phyloP scores from a whole-genome alignment of 345 rosid species.

The Capsella bursapastoris region DNA sequence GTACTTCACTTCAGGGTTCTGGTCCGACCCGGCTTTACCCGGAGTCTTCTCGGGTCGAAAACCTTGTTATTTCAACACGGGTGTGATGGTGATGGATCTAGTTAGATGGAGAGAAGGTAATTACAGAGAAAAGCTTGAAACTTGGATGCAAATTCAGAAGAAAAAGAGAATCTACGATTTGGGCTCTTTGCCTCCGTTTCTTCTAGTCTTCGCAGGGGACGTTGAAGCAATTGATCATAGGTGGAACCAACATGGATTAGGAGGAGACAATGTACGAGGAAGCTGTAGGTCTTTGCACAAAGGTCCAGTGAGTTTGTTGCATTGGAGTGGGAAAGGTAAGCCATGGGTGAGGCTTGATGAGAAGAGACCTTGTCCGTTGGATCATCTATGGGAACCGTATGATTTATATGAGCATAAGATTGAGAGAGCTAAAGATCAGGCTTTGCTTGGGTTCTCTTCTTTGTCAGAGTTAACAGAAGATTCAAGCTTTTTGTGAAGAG shows the following conservation, averaged over 20 bases:
- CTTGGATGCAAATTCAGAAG: constrained; percentile 90
- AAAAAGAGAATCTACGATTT: constrained; percentile 75
- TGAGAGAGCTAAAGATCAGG: constrained; percentile 36
- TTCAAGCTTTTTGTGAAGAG: constrained; percentile 50
- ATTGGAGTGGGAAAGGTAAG: constrained; percentile 99
- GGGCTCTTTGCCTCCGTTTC: constrained; percentile 93
- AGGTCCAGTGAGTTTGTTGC: constrained; percentile 90
- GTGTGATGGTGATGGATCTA: constrained; percentile 96
- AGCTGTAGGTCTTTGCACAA: constrained; percentile 83
- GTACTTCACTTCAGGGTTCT: constrained; percentile 82
- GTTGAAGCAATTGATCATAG: constrained; percentile 81
- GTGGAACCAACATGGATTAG: constrained; percentile 98
- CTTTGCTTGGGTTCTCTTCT: constrained; percentile 42
- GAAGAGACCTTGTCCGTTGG: constrained; percentile 75
- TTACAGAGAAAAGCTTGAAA: constrained; percentile 66
- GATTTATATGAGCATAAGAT: constrained; percentile 56
- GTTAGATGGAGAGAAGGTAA: constrained; percentile 77
- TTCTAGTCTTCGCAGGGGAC: constrained; percentile 78
- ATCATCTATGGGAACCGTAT: constrained; percentile 82
- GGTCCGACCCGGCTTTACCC: constrained; percentile 76
- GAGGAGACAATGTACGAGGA: constrained; percentile 90
- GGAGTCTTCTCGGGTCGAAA: constrained; percentile 60
- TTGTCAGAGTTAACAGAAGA: constrained; percentile 45
- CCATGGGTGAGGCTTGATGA: constrained; percentile 91
- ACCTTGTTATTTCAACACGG: constrained; percentile 96